phyloP scores from a whole-genome alignment of 257 asterid genomes.

The Solanum rostratum region DNA sequence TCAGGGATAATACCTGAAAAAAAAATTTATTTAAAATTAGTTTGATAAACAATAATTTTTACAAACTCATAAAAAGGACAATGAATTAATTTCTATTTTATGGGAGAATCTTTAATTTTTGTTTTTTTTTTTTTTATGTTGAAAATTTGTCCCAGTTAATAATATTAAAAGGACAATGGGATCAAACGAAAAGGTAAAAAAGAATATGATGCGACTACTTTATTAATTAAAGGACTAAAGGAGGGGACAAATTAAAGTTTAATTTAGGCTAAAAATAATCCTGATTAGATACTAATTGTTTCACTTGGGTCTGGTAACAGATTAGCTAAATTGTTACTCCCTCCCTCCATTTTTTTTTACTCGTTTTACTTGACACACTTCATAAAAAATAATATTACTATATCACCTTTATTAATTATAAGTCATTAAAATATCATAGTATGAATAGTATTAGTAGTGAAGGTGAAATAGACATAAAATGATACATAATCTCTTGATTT shows the following conservation, averaged over 20 bases:
- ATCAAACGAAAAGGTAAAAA: background rate
- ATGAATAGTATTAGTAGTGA: too few relatives aligned
- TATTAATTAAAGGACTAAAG: background rate
- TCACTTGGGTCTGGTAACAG: background rate
- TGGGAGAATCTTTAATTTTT: background rate
- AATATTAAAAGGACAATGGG: background rate
- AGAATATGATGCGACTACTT: background rate
- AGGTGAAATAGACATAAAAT: too few relatives aligned
- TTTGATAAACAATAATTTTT: background rate
- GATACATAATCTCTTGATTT: too few relatives aligned
- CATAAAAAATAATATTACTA: too few relatives aligned
- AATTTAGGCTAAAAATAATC: background rate
- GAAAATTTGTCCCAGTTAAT: background rate
- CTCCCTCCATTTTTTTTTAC: too few relatives aligned
- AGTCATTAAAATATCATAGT: too few relatives aligned
- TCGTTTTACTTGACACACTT: too few relatives aligned
- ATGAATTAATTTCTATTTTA: background rate
- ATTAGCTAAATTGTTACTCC: background rate
- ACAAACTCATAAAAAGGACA: background rate
- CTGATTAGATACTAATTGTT: background rate
- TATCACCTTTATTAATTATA: too few relatives aligned
- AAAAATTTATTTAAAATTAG: background rate
- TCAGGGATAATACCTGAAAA: conserved; percentile 64
- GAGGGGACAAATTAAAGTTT: background rate
- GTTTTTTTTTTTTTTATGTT: background rate